Conservation (phyloP, 176 grass and related monocot genomes). For the Eremochloa ophiuroides region DNA sequence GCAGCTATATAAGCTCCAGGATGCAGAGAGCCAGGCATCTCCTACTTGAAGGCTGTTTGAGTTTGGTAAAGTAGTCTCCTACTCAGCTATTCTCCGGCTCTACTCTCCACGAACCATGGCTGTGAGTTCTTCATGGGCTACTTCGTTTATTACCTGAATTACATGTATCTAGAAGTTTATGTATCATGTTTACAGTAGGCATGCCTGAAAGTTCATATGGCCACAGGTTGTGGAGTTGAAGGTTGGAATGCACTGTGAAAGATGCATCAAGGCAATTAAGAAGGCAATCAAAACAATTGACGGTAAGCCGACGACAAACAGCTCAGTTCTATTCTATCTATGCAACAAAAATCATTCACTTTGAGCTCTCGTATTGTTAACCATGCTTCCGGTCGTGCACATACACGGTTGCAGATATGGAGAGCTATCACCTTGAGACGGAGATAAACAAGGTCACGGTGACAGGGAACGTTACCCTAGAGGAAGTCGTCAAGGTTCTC, state of each 20-base stretch:
- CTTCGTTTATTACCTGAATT: not conserved
- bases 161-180: not conserved
- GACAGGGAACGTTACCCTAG: slow-evolving; percentile 69
- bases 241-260: slow-evolving; percentile 93
- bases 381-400: not conserved
- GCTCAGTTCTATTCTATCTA: not conserved
- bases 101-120: slow-evolving; percentile 34
- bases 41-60: slow-evolving; percentile 13
- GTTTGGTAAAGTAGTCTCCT: not conserved
- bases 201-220: slow-evolving; percentile 21
- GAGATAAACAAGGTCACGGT: slow-evolving; percentile 92
- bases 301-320: slow-evolving; percentile 17
- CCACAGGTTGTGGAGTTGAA: slow-evolving; percentile 78
- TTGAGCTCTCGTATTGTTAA: not conserved
- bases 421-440: slow-evolving; percentile 72
- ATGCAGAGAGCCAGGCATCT: not conserved
- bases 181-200: not conserved
- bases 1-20: slow-evolving; percentile 42
- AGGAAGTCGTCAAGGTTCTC: slow-evolving; percentile 78
- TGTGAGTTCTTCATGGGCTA: slow-evolving; percentile 44
- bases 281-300: slow-evolving; percentile 91
- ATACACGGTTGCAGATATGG: slow-evolving; percentile 87
- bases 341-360: not conserved
- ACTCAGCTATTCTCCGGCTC: not conserved
- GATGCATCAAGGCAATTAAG: slow-evolving; percentile 94